Evolutionary conservation across 2,329 filamentous ascomycete species (phyloP).

Genomic region (Calycina herbarum): DNA sequence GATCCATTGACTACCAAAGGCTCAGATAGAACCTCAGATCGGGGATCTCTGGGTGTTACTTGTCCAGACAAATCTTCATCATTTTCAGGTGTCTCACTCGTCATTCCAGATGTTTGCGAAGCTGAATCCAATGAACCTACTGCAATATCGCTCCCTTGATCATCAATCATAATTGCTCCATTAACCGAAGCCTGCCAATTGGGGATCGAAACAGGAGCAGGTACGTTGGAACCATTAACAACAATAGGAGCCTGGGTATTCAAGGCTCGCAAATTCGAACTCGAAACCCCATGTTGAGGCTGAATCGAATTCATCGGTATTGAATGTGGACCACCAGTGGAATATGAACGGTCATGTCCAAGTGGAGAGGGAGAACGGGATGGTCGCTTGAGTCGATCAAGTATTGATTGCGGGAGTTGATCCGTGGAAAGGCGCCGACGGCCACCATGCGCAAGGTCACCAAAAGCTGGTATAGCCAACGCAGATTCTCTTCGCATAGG

Average conservation of each 20-base stretch:
- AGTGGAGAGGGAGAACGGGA: conserved; percentile 40
- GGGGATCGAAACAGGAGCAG: conserved; percentile 31
- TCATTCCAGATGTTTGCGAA: conserved; percentile 30
- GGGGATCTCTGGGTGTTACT: conserved; percentile 30
- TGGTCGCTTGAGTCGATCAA: conserved; percentile 35
- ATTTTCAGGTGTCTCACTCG: conserved; percentile 26
- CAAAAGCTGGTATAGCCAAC: conserved; percentile 36
- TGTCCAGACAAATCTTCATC: conserved; percentile 31
- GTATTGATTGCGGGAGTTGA: conserved; percentile 37
- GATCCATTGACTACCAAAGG: conserved; percentile 35
- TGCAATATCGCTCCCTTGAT: conserved; percentile 28
- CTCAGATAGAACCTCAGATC: conserved; percentile 19
- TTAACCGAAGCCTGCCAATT: conserved; percentile 32
- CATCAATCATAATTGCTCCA: conserved; percentile 31
- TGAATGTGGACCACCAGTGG: conserved; percentile 29
- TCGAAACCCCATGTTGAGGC: conserved; percentile 31
- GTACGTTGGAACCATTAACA: conserved; percentile 36
- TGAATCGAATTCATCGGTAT: conserved; percentile 26
- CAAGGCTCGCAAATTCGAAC: conserved; percentile 30
- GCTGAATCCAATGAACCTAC: conserved; percentile 32
- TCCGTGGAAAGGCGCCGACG: conserved; percentile 36
- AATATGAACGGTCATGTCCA: conserved; percentile 36
- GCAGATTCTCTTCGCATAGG: conserved; percentile 26
- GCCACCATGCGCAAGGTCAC: conserved; percentile 30
- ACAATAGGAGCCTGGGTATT: conserved; percentile 34